Evolutionary conservation across 176 grass and related monocot genomes (phyloP), one percentile per base, ranked within the genome.

Genomic region (Triticum timopheevii): DNA sequence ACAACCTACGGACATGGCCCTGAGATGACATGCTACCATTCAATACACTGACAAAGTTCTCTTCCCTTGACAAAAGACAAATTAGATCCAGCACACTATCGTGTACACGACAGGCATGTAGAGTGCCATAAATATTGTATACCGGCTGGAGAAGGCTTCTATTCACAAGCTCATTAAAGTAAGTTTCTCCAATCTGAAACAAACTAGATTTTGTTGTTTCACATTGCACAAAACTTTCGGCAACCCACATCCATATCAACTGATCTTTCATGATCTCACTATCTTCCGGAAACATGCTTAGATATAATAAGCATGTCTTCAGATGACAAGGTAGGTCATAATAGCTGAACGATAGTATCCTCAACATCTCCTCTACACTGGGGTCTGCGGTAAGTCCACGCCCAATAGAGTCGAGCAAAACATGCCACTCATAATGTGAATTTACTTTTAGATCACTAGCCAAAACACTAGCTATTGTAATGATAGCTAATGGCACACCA

Each of bases 1-100:
- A 84, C 1, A 84, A 4, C 58, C 82, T 84, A 3, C 82, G 24
- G n/a, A 23, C 0, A 17, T 6, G 34, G 0, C 22, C 5, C n/a
- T 4, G 1, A 10, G 7, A 12, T 50, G 24, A 35, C 22, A 12
- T 17, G 2, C n/a, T 3, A 65, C 3, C 11, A 50, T 31, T 50
- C 0, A 49, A 7, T 50, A 65, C 5, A 19, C 4, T 50, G 8
- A 49, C 22, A 84, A 84, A 84, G 8, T 84, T 84, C 22, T 52
- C 40, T 23, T 84, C 59, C 0, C 28, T 76, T 50, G 82, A 65
- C 8, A 84, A 52, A 2, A 7, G 49, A n/a, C 27, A 7, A 6
- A 84, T 49, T 6, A 84, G 59, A 23, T 77, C 83, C 23, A 84
- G 40, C 6, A 84, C 20, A 72, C 76, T 84, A 3, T 84, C 83